Conservation (phyloP, 2,329 filamentous ascomycete genomes). For the Bipolaris bicolor region DNA sequence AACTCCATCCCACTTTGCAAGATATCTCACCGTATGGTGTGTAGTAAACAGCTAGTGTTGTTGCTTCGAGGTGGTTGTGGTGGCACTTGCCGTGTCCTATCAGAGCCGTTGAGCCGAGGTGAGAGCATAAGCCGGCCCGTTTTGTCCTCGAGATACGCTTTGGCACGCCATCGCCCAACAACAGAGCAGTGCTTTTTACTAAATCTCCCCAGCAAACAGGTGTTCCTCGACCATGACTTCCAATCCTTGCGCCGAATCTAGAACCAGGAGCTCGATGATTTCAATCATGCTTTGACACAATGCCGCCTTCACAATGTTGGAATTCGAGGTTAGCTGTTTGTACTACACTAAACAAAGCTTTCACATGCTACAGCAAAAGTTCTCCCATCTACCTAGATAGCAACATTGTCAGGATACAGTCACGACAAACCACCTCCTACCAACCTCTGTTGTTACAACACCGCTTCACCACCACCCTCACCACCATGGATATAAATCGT, state of each 20-base stretch:
- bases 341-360: not conserved
- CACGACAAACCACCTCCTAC: not conserved
- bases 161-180: not conserved
- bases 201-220: not conserved
- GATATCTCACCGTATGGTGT: not conserved
- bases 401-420: not conserved
- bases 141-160: not conserved
- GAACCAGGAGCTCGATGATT: not conserved
- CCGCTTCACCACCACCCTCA: not conserved
- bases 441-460: not conserved
- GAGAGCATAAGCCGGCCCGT: not conserved
- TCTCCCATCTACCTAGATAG: not conserved
- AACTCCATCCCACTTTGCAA: not conserved
- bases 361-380: not conserved
- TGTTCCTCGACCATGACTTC: not conserved
- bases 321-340: not conserved
- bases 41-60: not conserved
- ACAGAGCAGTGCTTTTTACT: not conserved
- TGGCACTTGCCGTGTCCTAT: not conserved
- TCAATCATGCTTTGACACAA: not conserved
- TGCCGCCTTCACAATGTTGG: not conserved
- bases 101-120: not conserved
- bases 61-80: not conserved
- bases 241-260: not conserved
- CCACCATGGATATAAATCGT: not conserved